A percentile compares a stretch with the other conserved stretches of the same genome.
phyloP scores from a whole-genome alignment of 1,284 basidiomycete species.

The Ceratobasidium sp. region DNA sequence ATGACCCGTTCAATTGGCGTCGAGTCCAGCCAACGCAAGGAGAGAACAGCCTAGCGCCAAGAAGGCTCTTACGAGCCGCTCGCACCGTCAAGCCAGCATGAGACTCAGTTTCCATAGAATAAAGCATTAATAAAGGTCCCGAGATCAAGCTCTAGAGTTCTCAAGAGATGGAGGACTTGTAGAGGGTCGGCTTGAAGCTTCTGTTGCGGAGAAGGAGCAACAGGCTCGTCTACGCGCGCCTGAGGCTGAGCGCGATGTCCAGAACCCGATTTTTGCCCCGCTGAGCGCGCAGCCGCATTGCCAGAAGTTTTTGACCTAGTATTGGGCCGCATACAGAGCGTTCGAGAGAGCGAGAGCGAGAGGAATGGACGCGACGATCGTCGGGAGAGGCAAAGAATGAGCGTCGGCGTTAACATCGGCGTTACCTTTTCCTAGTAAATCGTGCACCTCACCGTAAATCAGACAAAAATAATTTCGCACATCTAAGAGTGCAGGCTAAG shows the following conservation, averaged over 20 bases:
- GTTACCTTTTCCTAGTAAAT: background rate
- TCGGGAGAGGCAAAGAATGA: background rate
- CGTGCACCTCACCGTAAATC: background rate
- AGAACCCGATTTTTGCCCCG: background rate
- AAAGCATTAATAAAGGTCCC: background rate
- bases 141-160: background rate
- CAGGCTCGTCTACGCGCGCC: background rate
- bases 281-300: background rate
- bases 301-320: background rate
- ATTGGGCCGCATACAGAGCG: background rate
- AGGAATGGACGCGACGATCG: background rate
- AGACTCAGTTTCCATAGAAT: background rate
- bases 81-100: background rate
- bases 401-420: background rate
- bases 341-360: background rate
- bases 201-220: background rate
- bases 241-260: background rate
- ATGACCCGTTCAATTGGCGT: constrained; percentile 70
- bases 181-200: background rate
- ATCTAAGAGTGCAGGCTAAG: background rate
- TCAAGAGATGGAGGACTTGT: background rate
- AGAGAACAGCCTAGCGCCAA: background rate
- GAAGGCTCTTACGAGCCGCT: background rate
- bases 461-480: background rate
- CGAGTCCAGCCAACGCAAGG: constrained; percentile 55